Conservation (phyloP, 371 early-diverging fungal genomes). For the Umbelopsis sp. region DNA sequence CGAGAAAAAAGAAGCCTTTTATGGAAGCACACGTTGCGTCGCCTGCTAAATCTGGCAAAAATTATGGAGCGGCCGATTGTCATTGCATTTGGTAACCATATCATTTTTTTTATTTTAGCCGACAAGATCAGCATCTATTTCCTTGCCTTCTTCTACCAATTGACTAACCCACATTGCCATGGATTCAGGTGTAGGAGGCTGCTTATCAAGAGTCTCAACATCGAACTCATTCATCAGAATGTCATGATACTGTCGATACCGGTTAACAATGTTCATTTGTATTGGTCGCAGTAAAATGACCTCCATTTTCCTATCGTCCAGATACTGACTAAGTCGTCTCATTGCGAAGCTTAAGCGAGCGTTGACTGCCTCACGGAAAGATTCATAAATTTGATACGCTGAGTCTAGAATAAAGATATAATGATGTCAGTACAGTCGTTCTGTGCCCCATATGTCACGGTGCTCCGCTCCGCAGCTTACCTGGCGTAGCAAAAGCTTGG, state of each 20-base stretch:
- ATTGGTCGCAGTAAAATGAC: conserved; percentile 72
- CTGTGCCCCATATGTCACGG: conserved; percentile 7
- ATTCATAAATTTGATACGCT: conserved; percentile 33
- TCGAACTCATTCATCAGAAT: conserved; percentile 59
- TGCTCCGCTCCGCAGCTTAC: conserved; percentile 25
- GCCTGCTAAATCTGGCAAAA: neutral
- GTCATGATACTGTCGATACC: conserved; percentile 68
- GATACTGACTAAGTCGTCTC: conserved; percentile 66
- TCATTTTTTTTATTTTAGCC: neutral
- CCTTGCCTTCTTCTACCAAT: conserved; percentile 24
- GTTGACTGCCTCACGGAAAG: conserved; percentile 60
- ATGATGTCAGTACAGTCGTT: conserved; percentile 11
- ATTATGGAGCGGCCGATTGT: neutral
- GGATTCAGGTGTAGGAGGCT: conserved; percentile 26
- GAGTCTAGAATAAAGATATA: conserved; percentile 19
- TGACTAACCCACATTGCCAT: conserved; percentile 31
- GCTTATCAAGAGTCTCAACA: conserved; percentile 19
- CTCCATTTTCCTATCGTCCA: conserved; percentile 79
- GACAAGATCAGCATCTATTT: neutral
- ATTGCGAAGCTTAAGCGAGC: conserved; percentile 59
- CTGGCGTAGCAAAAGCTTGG: conserved; percentile 47
- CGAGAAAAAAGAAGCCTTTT: conserved; percentile 12
- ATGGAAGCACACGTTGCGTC: neutral
- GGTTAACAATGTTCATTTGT: conserved; percentile 70
- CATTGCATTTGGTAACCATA: neutral